Base-by-base conservation (phyloP, 129 eudicot species). In the Centella asiatica region DNA sequence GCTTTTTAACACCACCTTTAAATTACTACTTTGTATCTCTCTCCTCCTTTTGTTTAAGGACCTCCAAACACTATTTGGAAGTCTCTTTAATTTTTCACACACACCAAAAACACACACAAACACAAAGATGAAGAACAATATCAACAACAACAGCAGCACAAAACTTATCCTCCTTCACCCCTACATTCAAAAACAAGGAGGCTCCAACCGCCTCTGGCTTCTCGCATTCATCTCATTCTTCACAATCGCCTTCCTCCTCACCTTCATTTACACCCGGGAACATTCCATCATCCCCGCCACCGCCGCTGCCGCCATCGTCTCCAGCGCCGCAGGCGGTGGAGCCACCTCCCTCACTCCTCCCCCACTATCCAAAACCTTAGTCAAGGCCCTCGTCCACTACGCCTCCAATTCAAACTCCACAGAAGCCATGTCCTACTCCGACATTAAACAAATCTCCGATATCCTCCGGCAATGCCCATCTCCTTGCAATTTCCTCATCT, bases 131-230 rank as follows among this genome's bases (percentile, higher is more conserved):
- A 87, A 83, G 84, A 88, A 85, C 76, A 80, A 67, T 54, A 72
- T 75, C 29, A 79, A 70, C 76, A 59, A 10, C 47, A 89, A 69
- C 45, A 66, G 67, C 83, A 80, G 46, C 85, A 93, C 99, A 13
- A 93, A 85, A 76, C 80, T 93, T 25, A 93, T 93, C 48, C 99
- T 93, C 26, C 83, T 93, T 22, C 99, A 93, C 25, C 99, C 99
- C 14, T 93, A 93, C 87, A 85, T 93, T 48, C 96, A 82, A 47
- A 93, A 84, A 70, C 99, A 93, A 69, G 92, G 87, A 0, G 74
- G 80, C 74, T 83, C 96, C 2, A 82, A 78, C 60, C 83, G 95
- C 29, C 66, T 93, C 23, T 87, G 92, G 95, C 81, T 88, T 47
- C 69, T 93, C n/a, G 89, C 85, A 18, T 68, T 88, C 14, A 24